These are phyloP conservation scores for Phytomonas francai DNA, from an alignment of 208 protist genomes.

Conservation along the genomic window DNA sequence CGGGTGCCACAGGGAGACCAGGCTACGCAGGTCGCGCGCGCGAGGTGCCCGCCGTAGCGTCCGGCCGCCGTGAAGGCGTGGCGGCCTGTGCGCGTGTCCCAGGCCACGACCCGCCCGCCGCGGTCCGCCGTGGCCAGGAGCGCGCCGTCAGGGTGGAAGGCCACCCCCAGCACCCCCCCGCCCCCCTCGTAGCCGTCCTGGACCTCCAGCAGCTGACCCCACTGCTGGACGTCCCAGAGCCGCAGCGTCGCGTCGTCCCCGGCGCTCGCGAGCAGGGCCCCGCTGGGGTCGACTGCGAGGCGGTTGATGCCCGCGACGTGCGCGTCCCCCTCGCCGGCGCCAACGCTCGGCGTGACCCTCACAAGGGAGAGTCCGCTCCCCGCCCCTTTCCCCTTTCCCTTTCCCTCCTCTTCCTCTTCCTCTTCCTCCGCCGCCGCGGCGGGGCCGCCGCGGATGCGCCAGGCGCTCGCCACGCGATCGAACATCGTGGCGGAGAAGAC, in stretches of 20 bases:
- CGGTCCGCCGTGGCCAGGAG: slow-evolving; percentile 59
- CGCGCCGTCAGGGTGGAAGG: slow-evolving; percentile 74
- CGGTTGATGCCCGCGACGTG: slow-evolving; percentile 13
- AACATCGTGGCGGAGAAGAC: slow-evolving; percentile 73
- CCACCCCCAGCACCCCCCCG: slow-evolving; percentile 29
- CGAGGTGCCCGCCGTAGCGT: slow-evolving; percentile 48
- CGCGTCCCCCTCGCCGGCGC: slow-evolving; percentile 13
- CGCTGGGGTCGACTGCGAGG: slow-evolving; percentile 66
- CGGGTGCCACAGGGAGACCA: slow-evolving; percentile 80
- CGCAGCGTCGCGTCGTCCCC: slow-evolving; percentile 41
- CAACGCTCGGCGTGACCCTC: neutral
- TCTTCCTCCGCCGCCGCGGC: neutral
- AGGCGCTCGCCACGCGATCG: slow-evolving; percentile 42
- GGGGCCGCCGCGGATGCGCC: slow-evolving; percentile 9
- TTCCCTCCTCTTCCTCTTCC: neutral
- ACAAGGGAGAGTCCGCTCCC: slow-evolving; percentile 10
- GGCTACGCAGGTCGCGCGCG: slow-evolving; percentile 42
- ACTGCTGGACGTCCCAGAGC: slow-evolving; percentile 64
- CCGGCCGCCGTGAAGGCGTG: slow-evolving; percentile 46
- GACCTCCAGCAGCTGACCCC: slow-evolving; percentile 19
- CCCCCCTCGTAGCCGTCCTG: slow-evolving; percentile 66
- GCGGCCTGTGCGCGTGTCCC: slow-evolving; percentile 63
- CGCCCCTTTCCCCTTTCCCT: slow-evolving; percentile 5
- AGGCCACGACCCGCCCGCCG: slow-evolving; percentile 59
- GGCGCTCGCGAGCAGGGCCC: slow-evolving; percentile 47